Base-by-base conservation (phyloP, 1,284 basidiomycete genomes). In the Heterobasidion parviporum region DNA sequence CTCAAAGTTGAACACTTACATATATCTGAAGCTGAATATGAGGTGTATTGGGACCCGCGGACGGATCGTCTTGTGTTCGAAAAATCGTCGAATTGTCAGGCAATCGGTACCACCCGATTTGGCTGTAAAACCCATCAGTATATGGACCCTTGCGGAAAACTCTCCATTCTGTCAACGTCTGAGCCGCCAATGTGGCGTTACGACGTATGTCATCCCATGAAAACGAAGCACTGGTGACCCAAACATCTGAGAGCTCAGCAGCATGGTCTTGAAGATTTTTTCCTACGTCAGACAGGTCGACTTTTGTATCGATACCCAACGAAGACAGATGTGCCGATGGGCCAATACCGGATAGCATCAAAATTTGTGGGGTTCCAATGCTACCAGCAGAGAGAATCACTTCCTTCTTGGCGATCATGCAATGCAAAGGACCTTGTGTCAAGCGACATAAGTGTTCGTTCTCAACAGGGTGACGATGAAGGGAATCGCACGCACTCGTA, bases 331-430 rank as follows among this genome's bases (percentile, higher is more conserved):
- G 57, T 1, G 50, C 44, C 52, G 61, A 57, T 58, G 68, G 64
- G 8, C 74, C 75, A 58, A 77, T 74, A 54, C 75, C 75, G 7
- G 72, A 75, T 16, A 77, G 67, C 64, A 76, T 69, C 35, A 78
- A 68, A n/a, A 78, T 59, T 51, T 70, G 70, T 15, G 76, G 75
- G 6, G 73, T 69, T 46, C 72, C 62, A 54, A 74, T 64, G 3
- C 73, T 59, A 9, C 74, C 75, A 10, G 73, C 70, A 56, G 68
- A 66, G 2, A 75, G 58, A 20, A 68, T 65, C 15, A 68, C 64
- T 55, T 70, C 68, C 47, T 62, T 61, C 12, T 53, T 59, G 12
- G 62, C 67, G 16, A 56, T 59, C 6, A 68, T 57, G 12, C 66
- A 59, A 16, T 41, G 53, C 53, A 52, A 54, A n/a, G 18, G 62